Base-by-base conservation (phyloP, 164 flowering plant genomes). In the Magnolia changhungtana region DNA sequence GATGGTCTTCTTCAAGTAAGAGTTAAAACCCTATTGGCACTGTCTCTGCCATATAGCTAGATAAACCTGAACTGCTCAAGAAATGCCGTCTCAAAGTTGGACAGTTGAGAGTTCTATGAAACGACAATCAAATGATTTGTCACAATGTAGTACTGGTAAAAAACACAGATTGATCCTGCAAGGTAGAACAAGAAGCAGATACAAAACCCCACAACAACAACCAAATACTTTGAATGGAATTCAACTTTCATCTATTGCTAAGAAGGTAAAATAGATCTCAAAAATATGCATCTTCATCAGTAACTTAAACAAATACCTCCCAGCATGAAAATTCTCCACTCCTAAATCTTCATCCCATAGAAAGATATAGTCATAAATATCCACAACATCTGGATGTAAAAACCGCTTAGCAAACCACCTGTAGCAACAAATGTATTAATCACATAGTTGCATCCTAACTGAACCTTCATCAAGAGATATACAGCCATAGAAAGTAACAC, bases 351-450 rank as follows among this genome's bases (percentile, higher is more conserved):
- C 98, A 85, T 96, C 99, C 99, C 99, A 96, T 11, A 96, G 88
- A 84, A 96, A 96, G 61, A 96, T 88, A 79, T 90, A 92, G 75
- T 94, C 97, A 84, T 95, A 95, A 23, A 81, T 76, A 45, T 92
- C 88, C 49, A 92, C 93, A 63, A 92, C 86, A 85, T 86, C 90
- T 49, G 99, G 98, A 80, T 95, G 99, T 51, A 95, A 80, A 82
- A 95, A 95, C 16, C 99, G 96, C 79, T 95, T 95, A 27, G 99
- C 99, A 83, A 93, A 95, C 99, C 99, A 93, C 99, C 99, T 95
- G 89, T 69, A 74, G 11, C 63, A 58, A 72, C 63, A 27, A 55
- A 52, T 24, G 50, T 8, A 3, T 55, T 55, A 16, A 55, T 37
- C 45, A 37, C 45, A 37, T 37, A 37, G 45, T 37, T 37, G 45